phyloP scores from a whole-genome alignment of 768 basidiomycete genomes.

The Auricularia sp. region DNA sequence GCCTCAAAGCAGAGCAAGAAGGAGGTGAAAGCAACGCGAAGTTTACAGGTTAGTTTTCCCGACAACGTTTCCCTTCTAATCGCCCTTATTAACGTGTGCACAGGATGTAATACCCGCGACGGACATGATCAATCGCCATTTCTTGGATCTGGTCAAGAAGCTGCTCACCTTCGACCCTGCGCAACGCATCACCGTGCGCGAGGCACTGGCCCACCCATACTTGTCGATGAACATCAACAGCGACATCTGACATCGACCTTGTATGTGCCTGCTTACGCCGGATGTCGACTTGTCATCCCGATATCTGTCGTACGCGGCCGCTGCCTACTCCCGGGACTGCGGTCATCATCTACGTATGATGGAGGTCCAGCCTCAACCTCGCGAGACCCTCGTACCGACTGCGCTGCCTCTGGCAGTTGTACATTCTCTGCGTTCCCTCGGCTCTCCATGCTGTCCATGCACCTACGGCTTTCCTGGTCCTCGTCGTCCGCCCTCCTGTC shows the following conservation, averaged over 20 bases:
- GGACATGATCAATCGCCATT: slow-evolving; percentile 65
- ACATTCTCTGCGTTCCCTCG: no score
- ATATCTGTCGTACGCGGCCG: no score
- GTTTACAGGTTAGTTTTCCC: slow-evolving; percentile 44
- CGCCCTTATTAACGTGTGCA: not conserved
- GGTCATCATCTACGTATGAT: not conserved
- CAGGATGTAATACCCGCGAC: slow-evolving; percentile 79
- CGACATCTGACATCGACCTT: not conserved
- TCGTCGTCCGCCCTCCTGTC: no score
- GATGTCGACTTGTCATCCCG: no score
- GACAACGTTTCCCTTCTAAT: not conserved
- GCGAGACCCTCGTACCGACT: no score
- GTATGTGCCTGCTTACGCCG: not conserved
- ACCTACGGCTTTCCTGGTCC: no score
- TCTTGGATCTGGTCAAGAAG: slow-evolving; percentile 79
- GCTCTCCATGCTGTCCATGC: no score
- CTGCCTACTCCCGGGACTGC: not conserved
- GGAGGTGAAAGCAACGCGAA: slow-evolving; percentile 79
- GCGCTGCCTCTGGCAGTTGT: no score
- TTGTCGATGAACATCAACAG: slow-evolving; percentile 33
- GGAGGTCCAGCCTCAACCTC: not conserved
- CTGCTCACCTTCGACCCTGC: slow-evolving; percentile 86
- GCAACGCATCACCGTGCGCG: slow-evolving; percentile 77
- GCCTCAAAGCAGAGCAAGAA: slow-evolving; percentile 86
- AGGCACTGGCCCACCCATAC: slow-evolving; percentile 83